Base-by-base conservation (phyloP, 192 early-diverging fungal species). In the Coemansia sp. region DNA sequence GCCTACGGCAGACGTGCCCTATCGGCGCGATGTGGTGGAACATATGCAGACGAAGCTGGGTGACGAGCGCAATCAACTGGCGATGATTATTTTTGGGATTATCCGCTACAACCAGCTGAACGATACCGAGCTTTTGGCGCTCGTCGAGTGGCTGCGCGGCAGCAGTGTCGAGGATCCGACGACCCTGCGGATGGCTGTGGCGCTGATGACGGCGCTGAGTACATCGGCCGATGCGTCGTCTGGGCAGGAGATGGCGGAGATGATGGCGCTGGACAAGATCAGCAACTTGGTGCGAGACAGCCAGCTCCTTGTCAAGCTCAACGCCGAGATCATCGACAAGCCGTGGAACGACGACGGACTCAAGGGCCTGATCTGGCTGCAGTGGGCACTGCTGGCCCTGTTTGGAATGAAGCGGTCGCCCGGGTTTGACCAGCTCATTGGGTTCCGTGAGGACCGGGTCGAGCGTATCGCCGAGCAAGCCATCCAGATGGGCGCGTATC, bases 321-420 rank as follows among this genome's bases (percentile, higher is more conserved):
- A 81, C 54, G 68, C 57, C 19, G 76, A 74, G 70, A 73, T 80
- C 14, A 59, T 77, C 41, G 77, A 79, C 39, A 67, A 73, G 64
- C 19, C 63, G 29, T 83, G 81, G 81, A 64, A 58, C 24, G 79
- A 76, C 64, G 72, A 69, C n/a, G 84, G 79, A 0, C 42, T 85
- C 38, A 73, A 81, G 70, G 84, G 84, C 8, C 40, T 85, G 32
- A 68, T 90, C 22, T 70, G 85, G 51, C 70, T 91, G 32, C 89
- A 92, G 70, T 90, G 89, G 86, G 64, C 83, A 27, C 69, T 90
- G 15, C 86, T 86, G 65, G 72, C 83, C 31, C 71, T 84, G 59
- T 75, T 85, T 31, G 63, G 74, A 17, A 71, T 82, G 40, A 80
- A 86, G 59, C 72, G 74, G 37, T 78, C 71, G 40, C 85, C 81